Evolutionary conservation across 352 stramenopile genomes (phyloP).

Genomic region (Aphanomyces stellatus): DNA sequence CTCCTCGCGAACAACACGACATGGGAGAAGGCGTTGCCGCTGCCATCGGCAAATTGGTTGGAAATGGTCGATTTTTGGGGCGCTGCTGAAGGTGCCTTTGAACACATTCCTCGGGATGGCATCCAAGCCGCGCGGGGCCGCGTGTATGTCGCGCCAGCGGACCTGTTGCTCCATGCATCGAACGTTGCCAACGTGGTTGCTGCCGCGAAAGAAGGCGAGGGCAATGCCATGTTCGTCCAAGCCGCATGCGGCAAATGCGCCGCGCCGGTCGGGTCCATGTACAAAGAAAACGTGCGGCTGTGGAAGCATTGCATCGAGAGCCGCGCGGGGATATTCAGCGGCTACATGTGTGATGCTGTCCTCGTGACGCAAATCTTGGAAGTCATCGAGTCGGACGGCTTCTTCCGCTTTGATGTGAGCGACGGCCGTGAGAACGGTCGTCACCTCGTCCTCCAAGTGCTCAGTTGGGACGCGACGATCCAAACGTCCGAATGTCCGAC

Average conservation of each 20-base stretch:
- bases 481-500: slow-evolving; percentile 22
- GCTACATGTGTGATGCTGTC: slow-evolving; percentile 72
- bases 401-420: slow-evolving; percentile 53
- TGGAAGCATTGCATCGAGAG: slow-evolving; percentile 40
- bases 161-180: slow-evolving; percentile 45
- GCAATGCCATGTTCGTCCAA: slow-evolving; percentile 32
- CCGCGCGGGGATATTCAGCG: slow-evolving; percentile 31
- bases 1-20: slow-evolving; percentile 18
- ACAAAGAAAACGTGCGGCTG: slow-evolving; percentile 36
- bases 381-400: slow-evolving; percentile 53
- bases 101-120: slow-evolving; percentile 61
- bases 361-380: slow-evolving; percentile 55
- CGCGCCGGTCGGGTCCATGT: slow-evolving; percentile 25
- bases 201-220: slow-evolving; percentile 23
- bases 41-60: slow-evolving; percentile 77
- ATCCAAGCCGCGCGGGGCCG: slow-evolving; percentile 43
- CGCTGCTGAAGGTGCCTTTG: slow-evolving; percentile 62
- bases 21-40: slow-evolving; percentile 46
- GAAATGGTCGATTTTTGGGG: slow-evolving; percentile 86
- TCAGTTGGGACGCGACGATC: slow-evolving; percentile 68
- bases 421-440: background rate
- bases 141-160: slow-evolving; percentile 54
- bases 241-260: slow-evolving; percentile 38
- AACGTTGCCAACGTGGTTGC: slow-evolving; percentile 28
- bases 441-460: slow-evolving; percentile 28